Evolutionary conservation across 2,329 filamentous ascomycete species (phyloP).

Genomic region (Seiridium cupressi): DNA sequence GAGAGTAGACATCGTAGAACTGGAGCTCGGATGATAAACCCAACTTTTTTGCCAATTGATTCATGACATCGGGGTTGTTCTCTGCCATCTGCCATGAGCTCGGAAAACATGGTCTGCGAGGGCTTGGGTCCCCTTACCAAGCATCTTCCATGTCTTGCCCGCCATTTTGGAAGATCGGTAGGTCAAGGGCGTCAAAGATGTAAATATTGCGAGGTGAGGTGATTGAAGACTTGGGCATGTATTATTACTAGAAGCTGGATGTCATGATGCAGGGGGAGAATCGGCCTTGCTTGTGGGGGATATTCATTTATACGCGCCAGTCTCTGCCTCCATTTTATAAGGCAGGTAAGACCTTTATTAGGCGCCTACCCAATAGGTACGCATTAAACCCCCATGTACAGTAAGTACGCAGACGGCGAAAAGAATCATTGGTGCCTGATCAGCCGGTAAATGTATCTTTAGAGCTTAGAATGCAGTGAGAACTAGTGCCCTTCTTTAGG

Average conservation of each 20-base stretch:
- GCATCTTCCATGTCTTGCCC: slow-evolving; percentile 10
- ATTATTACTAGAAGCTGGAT: neutral
- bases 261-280: neutral
- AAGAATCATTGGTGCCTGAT: neutral
- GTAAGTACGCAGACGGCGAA: neutral
- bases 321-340: neutral
- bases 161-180: slow-evolving; percentile 8
- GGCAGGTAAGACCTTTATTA: neutral
- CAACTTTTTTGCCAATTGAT: slow-evolving; percentile 65
- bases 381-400: neutral
- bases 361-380: neutral
- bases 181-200: slow-evolving; percentile 1
- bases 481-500: neutral
- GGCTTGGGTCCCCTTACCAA: neutral
- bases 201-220: neutral
- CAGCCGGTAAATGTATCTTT: neutral
- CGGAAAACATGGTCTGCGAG: neutral
- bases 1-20: slow-evolving; percentile 81
- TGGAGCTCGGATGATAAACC: slow-evolving; percentile 66
- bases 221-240: neutral
- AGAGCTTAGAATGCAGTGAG: neutral
- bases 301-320: neutral
- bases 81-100: slow-evolving; percentile 26
- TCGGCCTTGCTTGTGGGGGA: neutral
- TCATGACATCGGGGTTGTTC: slow-evolving; percentile 77